These are phyloP conservation scores for Trichoderma virens DNA, from an alignment of 495 filamentous ascomycete species.

Conservation along the genomic window DNA sequence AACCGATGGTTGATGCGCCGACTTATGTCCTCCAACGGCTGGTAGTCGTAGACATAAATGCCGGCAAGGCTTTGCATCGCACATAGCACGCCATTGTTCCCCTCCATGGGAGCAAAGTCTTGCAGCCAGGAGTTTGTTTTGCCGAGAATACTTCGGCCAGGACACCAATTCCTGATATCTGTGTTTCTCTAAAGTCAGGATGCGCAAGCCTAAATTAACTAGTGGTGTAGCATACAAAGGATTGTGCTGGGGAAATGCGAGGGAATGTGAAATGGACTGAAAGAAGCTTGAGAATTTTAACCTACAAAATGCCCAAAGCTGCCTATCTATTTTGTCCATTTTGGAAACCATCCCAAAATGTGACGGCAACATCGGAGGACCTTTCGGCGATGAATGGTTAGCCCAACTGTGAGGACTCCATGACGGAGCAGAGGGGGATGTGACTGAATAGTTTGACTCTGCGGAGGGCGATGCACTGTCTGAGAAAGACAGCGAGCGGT, in stretches of 20 bases:
- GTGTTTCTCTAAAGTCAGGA: background rate
- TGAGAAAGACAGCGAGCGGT: background rate
- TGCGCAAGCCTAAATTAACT: background rate
- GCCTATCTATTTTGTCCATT: background rate
- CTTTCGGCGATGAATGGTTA: background rate
- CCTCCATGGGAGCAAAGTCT: conserved; percentile 5
- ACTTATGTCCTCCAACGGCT: background rate
- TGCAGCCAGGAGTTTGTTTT: background rate
- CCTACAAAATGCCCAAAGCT: background rate
- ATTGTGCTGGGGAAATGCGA: too few relatives aligned
- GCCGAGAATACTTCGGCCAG: background rate
- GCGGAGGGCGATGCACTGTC: background rate
- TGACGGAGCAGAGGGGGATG: background rate
- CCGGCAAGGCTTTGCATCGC: conserved; percentile 6
- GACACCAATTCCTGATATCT: conserved; percentile 7
- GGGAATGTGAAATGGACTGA: background rate
- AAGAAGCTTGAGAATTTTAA: background rate
- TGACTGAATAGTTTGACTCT: background rate
- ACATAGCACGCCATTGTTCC: background rate
- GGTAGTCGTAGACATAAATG: conserved; percentile 6
- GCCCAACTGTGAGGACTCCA: background rate
- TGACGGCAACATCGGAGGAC: background rate
- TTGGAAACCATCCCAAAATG: background rate
- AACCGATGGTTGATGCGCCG: conserved; percentile 1
- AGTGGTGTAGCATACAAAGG: background rate